Evolutionary conservation across 106 monocot genomes (phyloP), one percentile per base, ranked within the genome.

Genomic region (Dendrobium officinale): DNA sequence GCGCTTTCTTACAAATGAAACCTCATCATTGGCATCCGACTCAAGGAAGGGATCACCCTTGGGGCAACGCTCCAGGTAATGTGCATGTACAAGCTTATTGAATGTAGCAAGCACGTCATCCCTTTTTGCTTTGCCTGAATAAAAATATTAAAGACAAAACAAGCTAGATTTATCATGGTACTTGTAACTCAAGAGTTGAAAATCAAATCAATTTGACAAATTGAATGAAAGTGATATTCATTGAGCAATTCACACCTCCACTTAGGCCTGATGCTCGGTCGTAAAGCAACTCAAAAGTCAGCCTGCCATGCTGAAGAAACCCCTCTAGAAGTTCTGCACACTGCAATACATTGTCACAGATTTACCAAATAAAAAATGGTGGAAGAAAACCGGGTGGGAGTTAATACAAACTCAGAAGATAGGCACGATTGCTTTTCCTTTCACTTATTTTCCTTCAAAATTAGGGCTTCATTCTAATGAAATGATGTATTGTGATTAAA

Each of bases 51-150:
- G 99, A 74, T 95, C 99, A 73, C 92, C 76, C 78, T 79, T 92
- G 81, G 95, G 99, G 80, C 99, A 99, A 67, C 90, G 92, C 80
- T 99, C 99, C 56, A 99, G 86, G 88, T 95, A 99, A 56, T 80
- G 88, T 55, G 86, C 82, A 80, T 79, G 81, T 18, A 93, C 85
- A 77, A 99, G 91, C 83, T 81, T 83, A 82, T 95, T 82, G 73
- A 99, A 91, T 43, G 59, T 84, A 42, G n/a, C 72, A 72, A 83
- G 87, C 73, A 92, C 15, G 61, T 54, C 42, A 78, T 89, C 83
- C 37, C 79, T 78, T 22, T 26, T 67, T 42, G 37, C 66, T 80
- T 61, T 79, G 22, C 59, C 87, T 90, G 61, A 56, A 72, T 40
- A 86, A 68, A 10, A 56, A 75, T 18, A 17, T 41, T 19, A 79